Base-by-base conservation (phyloP, 2,329 filamentous ascomycete species). In the Fusarium irregulare region DNA sequence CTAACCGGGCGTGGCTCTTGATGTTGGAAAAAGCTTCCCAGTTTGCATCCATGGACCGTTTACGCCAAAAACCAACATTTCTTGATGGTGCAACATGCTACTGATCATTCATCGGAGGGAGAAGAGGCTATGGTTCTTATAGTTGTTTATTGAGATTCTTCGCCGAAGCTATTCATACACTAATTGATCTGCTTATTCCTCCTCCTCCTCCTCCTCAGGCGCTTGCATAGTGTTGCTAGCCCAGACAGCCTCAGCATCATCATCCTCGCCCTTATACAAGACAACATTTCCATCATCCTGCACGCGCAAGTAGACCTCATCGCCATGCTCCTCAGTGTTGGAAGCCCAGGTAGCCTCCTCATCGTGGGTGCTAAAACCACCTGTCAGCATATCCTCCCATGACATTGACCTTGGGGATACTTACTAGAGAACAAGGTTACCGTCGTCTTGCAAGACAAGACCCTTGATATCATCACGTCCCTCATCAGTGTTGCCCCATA, bases 271-370 rank as follows among this genome's bases (percentile, higher is more conserved):
- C 50, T 74, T 76, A 37, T 79, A 79, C 8, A 79, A 44, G 20
- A 79, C 75, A 12, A 79, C 71, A 20, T 79, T 79, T 40, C 78
- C 77, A 27, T 79, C 77, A 14, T 79, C 70, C 60, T 78, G 78
- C 2, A 79, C 75, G 14, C 72, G 63, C 10, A 73, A 57, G 49
- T 78, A 73, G n/a, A 73, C 74, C 6, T 42, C 60, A 25, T 50
- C 56, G 4, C 69, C 60, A 4, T 75, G 54, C 11, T 51, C 45
- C 3, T 68, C 70, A 0, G 77, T 79, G 34, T 77, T 48, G 42
- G 74, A 77, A 42, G 77, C 67, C 77, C 77, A 79, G 21, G 70
- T 61, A 10, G 66, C 14, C 4, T 58, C 66, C 4, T 65, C 63
- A n/a, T 71, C 41, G 6, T 72, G 70, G 30, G 68, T 63, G 21